Evolutionary conservation across 2,329 filamentous ascomycete genomes (phyloP).

Genomic region (Curvularia eragrostidis): DNA sequence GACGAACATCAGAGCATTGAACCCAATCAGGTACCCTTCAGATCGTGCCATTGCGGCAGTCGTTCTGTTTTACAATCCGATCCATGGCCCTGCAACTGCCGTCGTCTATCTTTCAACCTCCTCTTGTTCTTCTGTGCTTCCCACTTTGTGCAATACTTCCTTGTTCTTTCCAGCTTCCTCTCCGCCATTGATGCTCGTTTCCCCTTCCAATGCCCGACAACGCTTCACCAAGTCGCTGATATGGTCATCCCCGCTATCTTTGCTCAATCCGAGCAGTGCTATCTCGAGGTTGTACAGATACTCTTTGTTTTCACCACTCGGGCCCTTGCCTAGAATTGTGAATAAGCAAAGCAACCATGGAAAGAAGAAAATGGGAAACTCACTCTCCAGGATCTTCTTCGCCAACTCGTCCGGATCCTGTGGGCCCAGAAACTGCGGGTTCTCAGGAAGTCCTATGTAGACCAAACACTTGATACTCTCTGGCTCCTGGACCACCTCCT

Average conservation of each 20-base stretch:
- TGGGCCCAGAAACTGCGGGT: constrained; percentile 87
- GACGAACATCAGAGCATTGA: neutral
- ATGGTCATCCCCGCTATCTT: constrained; percentile 82
- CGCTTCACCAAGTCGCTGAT: constrained; percentile 79
- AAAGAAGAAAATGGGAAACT: constrained; percentile 17
- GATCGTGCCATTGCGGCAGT: neutral
- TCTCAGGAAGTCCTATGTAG: constrained; percentile 93
- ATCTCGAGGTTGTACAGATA: constrained; percentile 83
- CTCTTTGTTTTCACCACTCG: constrained; percentile 88
- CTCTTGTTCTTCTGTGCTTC: constrained; percentile 65
- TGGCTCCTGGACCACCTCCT: neutral
- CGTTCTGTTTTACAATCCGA: neutral
- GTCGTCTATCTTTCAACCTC: constrained; percentile 59
- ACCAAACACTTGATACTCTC: constrained; percentile 64
- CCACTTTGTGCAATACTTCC: constrained; percentile 51
- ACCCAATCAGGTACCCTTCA: neutral
- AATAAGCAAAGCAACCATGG: neutral
- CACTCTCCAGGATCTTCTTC: constrained; percentile 76
- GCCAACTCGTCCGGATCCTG: constrained; percentile 81
- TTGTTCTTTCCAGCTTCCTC: constrained; percentile 27
- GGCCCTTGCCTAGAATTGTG: constrained; percentile 58
- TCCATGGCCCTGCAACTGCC: neutral
- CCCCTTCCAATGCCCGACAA: constrained; percentile 68
- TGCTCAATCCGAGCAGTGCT: constrained; percentile 74
- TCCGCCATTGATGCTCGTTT: constrained; percentile 31